Evolutionary conservation across 192 early-diverging fungal genomes (phyloP).

Genomic region (Pilobolus umbonatus): DNA sequence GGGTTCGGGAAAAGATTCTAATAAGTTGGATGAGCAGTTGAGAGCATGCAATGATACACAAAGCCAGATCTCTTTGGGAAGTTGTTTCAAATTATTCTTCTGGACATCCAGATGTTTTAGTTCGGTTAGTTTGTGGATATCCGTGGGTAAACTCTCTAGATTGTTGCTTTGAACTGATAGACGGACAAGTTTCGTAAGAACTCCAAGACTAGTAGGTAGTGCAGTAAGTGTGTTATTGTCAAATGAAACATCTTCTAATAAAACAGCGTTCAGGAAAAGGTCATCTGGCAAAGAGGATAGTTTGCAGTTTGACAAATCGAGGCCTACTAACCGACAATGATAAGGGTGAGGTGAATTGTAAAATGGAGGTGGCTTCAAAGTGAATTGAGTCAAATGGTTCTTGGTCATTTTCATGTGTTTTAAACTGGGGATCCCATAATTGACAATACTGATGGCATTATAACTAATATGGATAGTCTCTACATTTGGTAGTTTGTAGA

Average conservation of each 20-base stretch:
- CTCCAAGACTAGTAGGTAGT: slow-evolving; percentile 56
- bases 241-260: slow-evolving; percentile 52
- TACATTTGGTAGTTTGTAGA: slow-evolving; percentile 51
- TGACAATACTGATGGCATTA: slow-evolving; percentile 63
- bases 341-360: background rate
- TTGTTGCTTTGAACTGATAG: slow-evolving; percentile 67
- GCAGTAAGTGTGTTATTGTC: slow-evolving; percentile 68
- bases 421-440: slow-evolving; percentile 52
- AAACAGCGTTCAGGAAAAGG: slow-evolving; percentile 52
- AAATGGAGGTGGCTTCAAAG: slow-evolving; percentile 41
- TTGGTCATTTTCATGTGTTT: slow-evolving; percentile 53
- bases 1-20: slow-evolving; percentile 78
- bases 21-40: slow-evolving; percentile 75
- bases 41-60: slow-evolving; percentile 61
- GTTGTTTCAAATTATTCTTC: slow-evolving; percentile 65
- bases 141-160: slow-evolving; percentile 58
- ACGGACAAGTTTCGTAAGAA: slow-evolving; percentile 45
- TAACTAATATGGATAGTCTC: slow-evolving; percentile 63
- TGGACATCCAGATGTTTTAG: slow-evolving; percentile 64
- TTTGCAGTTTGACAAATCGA: slow-evolving; percentile 65
- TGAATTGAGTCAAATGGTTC: slow-evolving; percentile 68
- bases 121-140: slow-evolving; percentile 59
- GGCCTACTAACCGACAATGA: slow-evolving; percentile 24
- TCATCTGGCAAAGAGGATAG: slow-evolving; percentile 57
- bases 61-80: slow-evolving; percentile 77